These are phyloP conservation scores for Pseudogymnoascus sp. DNA, from an alignment of 2,329 filamentous ascomycete species.

Conservation along the genomic window DNA sequence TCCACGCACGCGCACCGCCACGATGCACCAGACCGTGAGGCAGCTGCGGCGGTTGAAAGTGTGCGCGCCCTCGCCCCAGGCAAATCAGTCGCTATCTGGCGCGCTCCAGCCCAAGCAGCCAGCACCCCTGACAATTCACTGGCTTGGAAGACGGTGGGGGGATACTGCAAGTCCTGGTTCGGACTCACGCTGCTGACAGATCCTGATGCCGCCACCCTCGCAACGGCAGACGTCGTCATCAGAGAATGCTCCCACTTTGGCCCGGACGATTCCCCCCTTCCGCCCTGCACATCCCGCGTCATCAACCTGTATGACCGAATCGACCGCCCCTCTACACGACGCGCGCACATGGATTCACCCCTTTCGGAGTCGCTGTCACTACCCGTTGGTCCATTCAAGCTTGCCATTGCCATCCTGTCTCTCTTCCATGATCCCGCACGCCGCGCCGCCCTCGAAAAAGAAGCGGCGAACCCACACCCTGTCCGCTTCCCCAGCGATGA, in stretches of 20 bases:
- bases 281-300: slow-evolving; percentile 13
- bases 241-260: slow-evolving; percentile 14
- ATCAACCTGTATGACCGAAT: slow-evolving; percentile 21
- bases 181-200: slow-evolving; percentile 17
- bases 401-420: slow-evolving; percentile 21
- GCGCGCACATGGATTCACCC: neutral
- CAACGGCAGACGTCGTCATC: slow-evolving; percentile 18
- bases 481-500: neutral
- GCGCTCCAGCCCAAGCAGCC: neutral
- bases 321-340: neutral
- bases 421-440: slow-evolving; percentile 13
- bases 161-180: slow-evolving; percentile 25
- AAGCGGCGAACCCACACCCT: neutral
- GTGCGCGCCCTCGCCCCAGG: slow-evolving; percentile 14
- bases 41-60: slow-evolving; percentile 16
- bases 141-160: slow-evolving; percentile 22
- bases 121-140: slow-evolving; percentile 11
- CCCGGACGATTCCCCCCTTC: neutral
- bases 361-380: slow-evolving; percentile 13
- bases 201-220: neutral
- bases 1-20: neutral
- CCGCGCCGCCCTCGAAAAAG: neutral
- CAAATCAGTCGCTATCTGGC: slow-evolving; percentile 17
- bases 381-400: slow-evolving; percentile 24
- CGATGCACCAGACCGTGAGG: slow-evolving; percentile 14